Base-by-base conservation (phyloP, 306 rosid species). In the Corylus avellana region DNA sequence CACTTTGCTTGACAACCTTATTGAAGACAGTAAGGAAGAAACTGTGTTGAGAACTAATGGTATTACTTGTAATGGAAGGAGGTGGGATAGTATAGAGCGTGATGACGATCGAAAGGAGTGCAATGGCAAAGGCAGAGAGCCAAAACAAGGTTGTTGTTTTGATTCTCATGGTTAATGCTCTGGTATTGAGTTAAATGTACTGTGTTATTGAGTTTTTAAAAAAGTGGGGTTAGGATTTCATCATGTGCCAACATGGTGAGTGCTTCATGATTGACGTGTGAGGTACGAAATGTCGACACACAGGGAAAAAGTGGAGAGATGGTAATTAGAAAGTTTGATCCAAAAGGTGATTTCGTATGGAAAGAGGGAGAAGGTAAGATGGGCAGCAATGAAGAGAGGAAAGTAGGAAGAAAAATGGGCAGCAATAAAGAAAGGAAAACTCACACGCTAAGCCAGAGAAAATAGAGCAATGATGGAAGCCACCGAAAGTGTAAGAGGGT, bases 71-170 rank as follows among this genome's bases (percentile, higher is more conserved):
- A 35, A 69, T 13, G 73, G 85, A 73, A 70, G 55, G 80, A 70
- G 84, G 0, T 32, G 35, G 77, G 25, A 78, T 37, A 54, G 69
- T 11, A 66, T 82, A 10, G 77, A 70, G 84, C 64, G 79, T 55
- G 68, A 84, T 39, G 47, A 83, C 49, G 49, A 80, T 39, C 54
- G 88, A 85, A 80, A 90, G 68, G 80, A 86, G 67, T 73, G 86
- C 87, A 44, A 87, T 84, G 81, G 71, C n/a, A 77, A 80, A 82
- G 75, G 77, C 79, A 54, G 84, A 86, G 67, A 85, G 78, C 85
- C 89, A 86, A 73, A 93, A 83, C 77, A 83, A 75, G 73, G 84
- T 76, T 56, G 75, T 78, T 70, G 75, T 78, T 70, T 83, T 89
- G 84, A 73, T 74, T 84, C 71, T 83, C 92, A 89, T 91, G 81